Conservation (phyloP, 75 land plant species). For the Sequoiadendron giganteum region DNA sequence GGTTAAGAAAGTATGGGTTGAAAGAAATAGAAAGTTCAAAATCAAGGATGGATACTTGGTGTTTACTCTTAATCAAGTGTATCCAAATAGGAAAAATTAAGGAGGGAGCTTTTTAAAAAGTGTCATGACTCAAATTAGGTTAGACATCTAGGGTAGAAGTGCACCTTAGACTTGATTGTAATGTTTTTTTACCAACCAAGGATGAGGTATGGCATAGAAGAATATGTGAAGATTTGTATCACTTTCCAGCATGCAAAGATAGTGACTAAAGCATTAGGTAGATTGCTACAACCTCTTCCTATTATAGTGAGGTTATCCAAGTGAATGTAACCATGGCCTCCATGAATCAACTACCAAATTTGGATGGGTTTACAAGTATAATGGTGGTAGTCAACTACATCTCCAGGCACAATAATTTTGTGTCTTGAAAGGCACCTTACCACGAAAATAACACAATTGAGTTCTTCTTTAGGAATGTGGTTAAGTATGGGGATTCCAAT, state of each 20-base stretch:
- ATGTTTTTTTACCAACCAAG: background rate
- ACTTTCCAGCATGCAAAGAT: background rate
- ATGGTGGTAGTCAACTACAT: no score
- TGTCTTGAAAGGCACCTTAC: background rate
- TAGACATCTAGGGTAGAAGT: background rate
- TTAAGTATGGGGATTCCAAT: no score
- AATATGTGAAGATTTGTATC: background rate
- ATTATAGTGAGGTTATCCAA: background rate
- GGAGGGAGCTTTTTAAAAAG: background rate
- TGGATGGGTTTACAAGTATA: no score
- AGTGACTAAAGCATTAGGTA: background rate
- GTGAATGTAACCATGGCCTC: background rate
- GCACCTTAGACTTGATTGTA: background rate
- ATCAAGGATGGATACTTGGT: background rate
- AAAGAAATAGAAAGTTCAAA: background rate
- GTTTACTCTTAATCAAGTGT: background rate
- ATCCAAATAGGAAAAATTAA: background rate
- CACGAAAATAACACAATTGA: background rate
- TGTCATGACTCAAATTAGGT: background rate
- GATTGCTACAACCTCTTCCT: background rate
- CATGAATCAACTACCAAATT: background rate
- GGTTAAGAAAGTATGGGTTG: no score
- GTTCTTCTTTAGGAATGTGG: background rate
- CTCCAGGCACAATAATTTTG: background rate
- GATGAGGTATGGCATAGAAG: background rate